Evolutionary conservation across 2,329 filamentous ascomycete genomes (phyloP), one percentile per base, ranked within the genome.

Genomic region (Xylaria sp.): DNA sequence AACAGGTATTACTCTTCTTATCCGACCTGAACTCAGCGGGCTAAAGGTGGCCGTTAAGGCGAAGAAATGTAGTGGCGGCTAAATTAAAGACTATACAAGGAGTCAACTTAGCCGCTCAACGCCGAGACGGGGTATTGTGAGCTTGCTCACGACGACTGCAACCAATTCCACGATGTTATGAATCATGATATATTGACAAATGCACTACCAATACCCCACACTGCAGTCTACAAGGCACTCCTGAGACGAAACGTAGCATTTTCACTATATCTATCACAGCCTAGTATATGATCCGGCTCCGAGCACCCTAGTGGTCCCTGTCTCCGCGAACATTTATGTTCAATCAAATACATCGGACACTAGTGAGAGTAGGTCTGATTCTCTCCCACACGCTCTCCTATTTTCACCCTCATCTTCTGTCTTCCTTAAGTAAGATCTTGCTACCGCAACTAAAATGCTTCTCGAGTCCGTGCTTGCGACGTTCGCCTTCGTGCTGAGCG

Each of bases 401-500:
- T 7, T 2, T 29, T n/a, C n/a, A n/a, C n/a, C n/a, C n/a, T n/a
- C n/a, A n/a, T n/a, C n/a, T n/a, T n/a, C n/a, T n/a, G n/a, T n/a
- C n/a, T n/a, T n/a, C n/a, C n/a, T n/a, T n/a, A n/a, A n/a, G n/a
- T n/a, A n/a, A 8, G 17, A 22, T 7, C 8, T 48, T 37, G 21
- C 13, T 26, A 1, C 11, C 20, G 29, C 17, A 19, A 20, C 17
- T 49, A 65, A 40, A 19, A 70, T 71, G 68, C 54, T 64, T 29
- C 44, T 67, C 40, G 57, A 64, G 38, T 59, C 67, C 24, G 48
- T 63, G 9, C 21, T 69, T 37, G 22, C 59, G 2, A 48, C 60
- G 2, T 38, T 67, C 16, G 45, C 63, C 37, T 58, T 69, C 26
- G 61, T 63, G 22, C 63, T 73, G 34, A 64, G 65, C 45, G 58